Conservation (phyloP, 176 grass and related monocot species). For the Echinochloa phyllopogon region DNA sequence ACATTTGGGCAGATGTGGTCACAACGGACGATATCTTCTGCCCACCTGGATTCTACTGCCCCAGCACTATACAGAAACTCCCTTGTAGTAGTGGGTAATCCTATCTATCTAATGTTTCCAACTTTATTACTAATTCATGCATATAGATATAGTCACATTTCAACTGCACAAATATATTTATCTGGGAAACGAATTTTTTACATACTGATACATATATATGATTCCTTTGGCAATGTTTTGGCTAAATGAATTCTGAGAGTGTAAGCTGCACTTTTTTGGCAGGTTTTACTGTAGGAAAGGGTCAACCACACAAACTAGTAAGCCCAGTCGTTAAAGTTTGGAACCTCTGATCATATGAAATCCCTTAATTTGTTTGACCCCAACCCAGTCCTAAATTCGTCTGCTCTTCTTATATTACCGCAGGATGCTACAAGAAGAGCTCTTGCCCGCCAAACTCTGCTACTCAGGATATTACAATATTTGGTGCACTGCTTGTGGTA, state of each 20-base stretch:
- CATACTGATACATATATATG: neutral
- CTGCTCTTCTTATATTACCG: conserved; percentile 11
- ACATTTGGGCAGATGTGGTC: conserved; percentile 81
- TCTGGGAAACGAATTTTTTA: neutral
- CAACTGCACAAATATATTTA: neutral
- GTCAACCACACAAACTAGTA: conserved; percentile 75
- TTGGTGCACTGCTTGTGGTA: conserved; percentile 86
- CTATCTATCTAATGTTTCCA: conserved; percentile 60
- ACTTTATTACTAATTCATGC: neutral
- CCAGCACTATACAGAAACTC: conserved; percentile 83
- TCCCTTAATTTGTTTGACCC: neutral
- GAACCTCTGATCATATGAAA: neutral
- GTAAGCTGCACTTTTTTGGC: conserved; percentile 30
- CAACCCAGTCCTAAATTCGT: neutral
- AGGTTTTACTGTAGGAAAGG: conserved; percentile 95
- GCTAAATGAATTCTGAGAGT: conserved; percentile 6
- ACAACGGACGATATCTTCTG: conserved; percentile 80
- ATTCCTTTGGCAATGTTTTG: neutral
- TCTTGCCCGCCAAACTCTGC: conserved; percentile 75
- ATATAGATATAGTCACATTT: neutral
- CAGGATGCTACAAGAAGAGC: conserved; percentile 90
- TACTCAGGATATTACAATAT: conserved; percentile 98
- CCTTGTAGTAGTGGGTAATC: conserved; percentile 99
- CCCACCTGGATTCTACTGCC: conserved; percentile 91
- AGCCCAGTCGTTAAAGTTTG: conserved; percentile 43